Base-by-base conservation (phyloP, 768 basidiomycete genomes). In the Leccinum variicolor region DNA sequence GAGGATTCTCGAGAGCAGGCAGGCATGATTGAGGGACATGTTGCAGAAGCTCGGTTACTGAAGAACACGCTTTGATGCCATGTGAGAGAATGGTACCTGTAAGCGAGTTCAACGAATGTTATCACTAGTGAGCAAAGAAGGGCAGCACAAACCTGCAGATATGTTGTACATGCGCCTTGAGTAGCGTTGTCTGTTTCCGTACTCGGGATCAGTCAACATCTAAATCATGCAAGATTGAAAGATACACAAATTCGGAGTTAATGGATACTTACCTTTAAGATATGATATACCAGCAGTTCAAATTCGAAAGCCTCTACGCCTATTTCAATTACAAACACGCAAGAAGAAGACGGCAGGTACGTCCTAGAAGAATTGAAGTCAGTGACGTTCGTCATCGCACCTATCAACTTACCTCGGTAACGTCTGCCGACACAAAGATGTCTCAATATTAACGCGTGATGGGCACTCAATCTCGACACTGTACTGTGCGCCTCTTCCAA, bases 231-330 rank as follows among this genome's bases (percentile, higher is more conserved):
- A 45, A 49, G 33, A 25, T 64, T 36, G 31, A 53, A 31, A 51
- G 13, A 19, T 11, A 52, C 47, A 8, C 25, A 28, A 1, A 50
- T 34, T 25, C 15, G n/a, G 45, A 47, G 23, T 46, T 33, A 19
- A 28, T 19, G 7, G 13, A 52, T 11, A 61, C 76, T 36, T 54
- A 83, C 92, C 79, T 85, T 88, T 69, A 93, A 82, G 50, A 92
- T 84, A 68, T 91, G 82, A 67, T 83, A 88, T 76, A 91, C 82
- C 36, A 94, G 70, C 4, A 91, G 68, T 64, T 93, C 89, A 6
- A 92, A 80, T 66, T 94, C 90, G 26, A 92, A 77, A 0, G 84
- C 82, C 67, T 92, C 90, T 3, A 90, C 88, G 58, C 92, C 87
- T 51, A 94, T 81, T 59, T 81, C 28, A 8, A 28, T 8, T 84